These are phyloP conservation scores for Jaenimonas drosophilae DNA, from an alignment of 208 protist species.

Conservation along the genomic window DNA sequence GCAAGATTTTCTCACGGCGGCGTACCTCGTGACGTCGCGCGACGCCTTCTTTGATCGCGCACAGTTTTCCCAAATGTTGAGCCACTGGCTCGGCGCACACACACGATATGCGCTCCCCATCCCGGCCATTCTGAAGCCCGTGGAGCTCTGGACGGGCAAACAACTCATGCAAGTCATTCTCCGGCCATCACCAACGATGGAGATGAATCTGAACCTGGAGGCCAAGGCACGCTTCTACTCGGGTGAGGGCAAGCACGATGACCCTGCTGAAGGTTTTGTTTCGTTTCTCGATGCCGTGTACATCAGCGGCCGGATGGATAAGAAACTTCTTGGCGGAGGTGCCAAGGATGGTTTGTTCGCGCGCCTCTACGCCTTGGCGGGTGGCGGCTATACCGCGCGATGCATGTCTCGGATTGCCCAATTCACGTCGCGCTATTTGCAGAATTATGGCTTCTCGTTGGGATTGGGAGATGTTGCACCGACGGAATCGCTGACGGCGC, in stretches of 20 bases:
- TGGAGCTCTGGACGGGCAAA: constrained; percentile 99
- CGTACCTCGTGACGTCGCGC: constrained; percentile 94
- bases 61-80: constrained; percentile 83
- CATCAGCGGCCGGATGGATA: constrained; percentile 96
- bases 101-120: constrained; percentile 90
- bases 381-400: constrained; percentile 73
- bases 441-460: constrained; percentile 98
- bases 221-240: constrained; percentile 87
- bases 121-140: constrained; percentile 96
- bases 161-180: constrained; percentile 96
- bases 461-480: constrained; percentile 98
- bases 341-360: constrained; percentile 96
- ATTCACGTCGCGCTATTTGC: constrained; percentile 89
- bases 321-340: constrained; percentile 92
- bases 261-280: constrained; percentile 91
- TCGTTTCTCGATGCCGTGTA: constrained; percentile 90
- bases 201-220: constrained; percentile 88
- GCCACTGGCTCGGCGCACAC: constrained; percentile 74
- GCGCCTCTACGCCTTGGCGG: constrained; percentile 85
- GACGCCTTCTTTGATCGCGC: constrained; percentile 95
- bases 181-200: constrained; percentile 29
- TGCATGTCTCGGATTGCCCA: constrained; percentile 95
- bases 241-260: constrained; percentile 16
- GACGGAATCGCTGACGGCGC: constrained; percentile 60
- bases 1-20: constrained; percentile 98